Conservation (phyloP, 106 monocot species). For the Gastrodia elata region DNA sequence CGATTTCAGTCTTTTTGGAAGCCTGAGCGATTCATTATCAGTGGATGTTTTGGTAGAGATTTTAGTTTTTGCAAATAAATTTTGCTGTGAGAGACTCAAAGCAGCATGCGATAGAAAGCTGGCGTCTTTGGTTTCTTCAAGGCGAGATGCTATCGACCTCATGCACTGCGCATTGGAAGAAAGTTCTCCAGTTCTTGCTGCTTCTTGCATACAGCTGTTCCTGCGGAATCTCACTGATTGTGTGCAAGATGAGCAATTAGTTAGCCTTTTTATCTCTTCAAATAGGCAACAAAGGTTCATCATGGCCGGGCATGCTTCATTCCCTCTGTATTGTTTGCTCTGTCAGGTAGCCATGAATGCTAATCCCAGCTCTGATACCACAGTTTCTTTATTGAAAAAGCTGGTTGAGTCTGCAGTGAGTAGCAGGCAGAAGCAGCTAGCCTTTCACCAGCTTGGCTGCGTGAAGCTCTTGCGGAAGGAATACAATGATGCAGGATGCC, state of each 20-base stretch:
- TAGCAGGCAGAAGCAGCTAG: conserved; percentile 58
- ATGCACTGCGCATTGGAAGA: conserved; percentile 86
- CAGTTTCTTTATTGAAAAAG: conserved; percentile 57
- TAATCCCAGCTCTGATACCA: conserved; percentile 60
- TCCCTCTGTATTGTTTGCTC: conserved; percentile 80
- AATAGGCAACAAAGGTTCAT: conserved; percentile 35
- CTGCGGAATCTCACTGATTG: conserved; percentile 62
- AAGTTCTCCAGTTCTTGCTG: conserved; percentile 58
- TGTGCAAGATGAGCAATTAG: conserved; percentile 61
- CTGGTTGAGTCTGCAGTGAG: conserved; percentile 47
- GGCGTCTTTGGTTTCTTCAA: conserved; percentile 63
- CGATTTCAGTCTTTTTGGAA: conserved; percentile 37
- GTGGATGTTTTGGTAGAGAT: conserved; percentile 62
- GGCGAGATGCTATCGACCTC: conserved; percentile 78
- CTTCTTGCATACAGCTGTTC: conserved; percentile 75
- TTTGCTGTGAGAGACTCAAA: conserved; percentile 87
- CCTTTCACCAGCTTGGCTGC: conserved; percentile 87
- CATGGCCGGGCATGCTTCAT: conserved; percentile 62
- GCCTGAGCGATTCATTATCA: conserved; percentile 37
- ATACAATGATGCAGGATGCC: conserved; percentile 55
- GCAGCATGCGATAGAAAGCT: conserved; percentile 83
- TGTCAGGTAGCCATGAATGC: conserved; percentile 69
- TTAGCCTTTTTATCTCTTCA: conserved; percentile 53
- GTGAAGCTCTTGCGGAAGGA: conserved; percentile 76
- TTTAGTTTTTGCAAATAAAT: conserved; percentile 80